phyloP scores from a whole-genome alignment of 371 early-diverging fungal genomes.

The Mucor sp. region DNA sequence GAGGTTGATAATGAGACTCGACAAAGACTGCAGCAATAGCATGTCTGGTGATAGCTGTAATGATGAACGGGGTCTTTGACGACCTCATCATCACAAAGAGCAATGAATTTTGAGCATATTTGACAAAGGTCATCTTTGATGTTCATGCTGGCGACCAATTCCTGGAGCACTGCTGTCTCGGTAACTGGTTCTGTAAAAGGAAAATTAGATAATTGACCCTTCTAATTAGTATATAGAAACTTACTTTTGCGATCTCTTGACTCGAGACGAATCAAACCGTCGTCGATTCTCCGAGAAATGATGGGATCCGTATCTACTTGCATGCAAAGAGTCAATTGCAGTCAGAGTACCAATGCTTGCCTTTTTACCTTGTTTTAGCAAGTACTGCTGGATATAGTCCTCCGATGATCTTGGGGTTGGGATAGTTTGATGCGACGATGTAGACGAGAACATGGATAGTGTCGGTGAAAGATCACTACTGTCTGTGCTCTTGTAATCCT shows the following conservation, averaged over 20 bases:
- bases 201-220: background rate
- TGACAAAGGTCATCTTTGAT: background rate
- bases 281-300: background rate
- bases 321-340: background rate
- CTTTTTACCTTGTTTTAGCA: background rate
- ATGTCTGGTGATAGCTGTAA: background rate
- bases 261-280: background rate
- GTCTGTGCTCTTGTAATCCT: background rate
- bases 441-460: background rate
- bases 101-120: background rate
- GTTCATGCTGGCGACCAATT: background rate
- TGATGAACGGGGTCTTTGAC: background rate
- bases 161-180: background rate
- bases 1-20: background rate
- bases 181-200: background rate
- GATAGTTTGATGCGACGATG: background rate
- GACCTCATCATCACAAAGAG: background rate
- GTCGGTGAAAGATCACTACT: background rate
- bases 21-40: background rate
- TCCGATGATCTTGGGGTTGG: background rate
- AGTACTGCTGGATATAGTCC: background rate
- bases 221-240: background rate
- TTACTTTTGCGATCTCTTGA: background rate
- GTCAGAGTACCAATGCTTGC: background rate
- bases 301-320: background rate